Evolutionary conservation across 2,329 filamentous ascomycete species (phyloP).

Genomic region (Exophiala calicioides): DNA sequence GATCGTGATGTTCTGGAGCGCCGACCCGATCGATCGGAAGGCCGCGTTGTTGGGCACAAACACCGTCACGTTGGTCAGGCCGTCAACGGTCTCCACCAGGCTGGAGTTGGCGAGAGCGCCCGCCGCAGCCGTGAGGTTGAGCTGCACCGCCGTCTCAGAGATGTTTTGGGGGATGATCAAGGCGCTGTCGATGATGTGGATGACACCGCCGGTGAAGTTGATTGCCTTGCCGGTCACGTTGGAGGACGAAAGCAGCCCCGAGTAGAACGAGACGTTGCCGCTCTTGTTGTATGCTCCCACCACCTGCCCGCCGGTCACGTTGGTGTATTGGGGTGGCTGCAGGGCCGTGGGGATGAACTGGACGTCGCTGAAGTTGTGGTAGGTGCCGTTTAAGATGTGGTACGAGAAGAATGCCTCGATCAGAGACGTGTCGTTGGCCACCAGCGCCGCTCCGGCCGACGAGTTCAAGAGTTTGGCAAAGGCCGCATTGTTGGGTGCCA

Average conservation of each 20-base stretch:
- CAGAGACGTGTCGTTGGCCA: conserved; percentile 7
- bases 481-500: conserved; percentile 59
- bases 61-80: conserved; percentile 57
- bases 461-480: conserved; percentile 43
- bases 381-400: conserved; percentile 59
- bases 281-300: conserved; percentile 48
- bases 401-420: conserved; percentile 56
- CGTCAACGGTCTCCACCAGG: conserved; percentile 29
- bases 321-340: conserved; percentile 54
- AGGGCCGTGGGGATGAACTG: conserved; percentile 54
- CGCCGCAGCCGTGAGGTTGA: conserved; percentile 50
- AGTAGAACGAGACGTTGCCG: conserved; percentile 52
- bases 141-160: conserved; percentile 43
- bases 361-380: conserved; percentile 32
- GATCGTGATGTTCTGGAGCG: conserved; percentile 50
- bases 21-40: conserved; percentile 59
- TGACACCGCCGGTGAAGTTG: conserved; percentile 46
- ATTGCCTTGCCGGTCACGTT: conserved; percentile 53
- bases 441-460: conserved; percentile 33
- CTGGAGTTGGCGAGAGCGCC: conserved; percentile 49
- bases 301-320: conserved; percentile 62
- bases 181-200: conserved; percentile 56
- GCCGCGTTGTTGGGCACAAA: conserved; percentile 66
- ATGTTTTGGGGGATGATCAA: conserved; percentile 50
- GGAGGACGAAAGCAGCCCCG: conserved; percentile 53